phyloP scores from a whole-genome alignment of 2,329 filamentous ascomycete genomes.

The Metarhizium humberi region DNA sequence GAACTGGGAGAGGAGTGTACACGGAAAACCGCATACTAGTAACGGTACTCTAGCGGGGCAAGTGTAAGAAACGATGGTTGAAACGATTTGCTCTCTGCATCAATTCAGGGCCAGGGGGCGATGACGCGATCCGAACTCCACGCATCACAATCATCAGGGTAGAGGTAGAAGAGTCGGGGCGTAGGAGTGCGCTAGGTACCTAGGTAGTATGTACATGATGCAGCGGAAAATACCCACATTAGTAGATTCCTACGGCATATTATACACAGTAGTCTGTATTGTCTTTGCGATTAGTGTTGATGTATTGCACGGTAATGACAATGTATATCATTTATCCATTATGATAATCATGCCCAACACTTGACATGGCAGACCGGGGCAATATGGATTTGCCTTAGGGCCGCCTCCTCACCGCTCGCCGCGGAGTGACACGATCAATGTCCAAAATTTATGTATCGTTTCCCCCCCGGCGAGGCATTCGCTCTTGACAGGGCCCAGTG shows the following conservation, averaged over 20 bases:
- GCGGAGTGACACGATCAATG: no score
- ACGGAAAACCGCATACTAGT: constrained; percentile 41
- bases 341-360: no score
- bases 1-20: constrained; percentile 57
- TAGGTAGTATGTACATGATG: background rate
- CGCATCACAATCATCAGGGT: constrained; percentile 8
- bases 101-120: constrained; percentile 1
- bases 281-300: no score
- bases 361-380: no score
- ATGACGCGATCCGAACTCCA: constrained; percentile 11
- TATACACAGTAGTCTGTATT: background rate
- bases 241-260: background rate
- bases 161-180: background rate
- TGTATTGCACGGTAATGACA: no score
- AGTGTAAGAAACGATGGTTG: constrained; percentile 14
- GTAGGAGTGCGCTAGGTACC: background rate
- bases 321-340: no score
- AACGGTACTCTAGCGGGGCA: constrained; percentile 23
- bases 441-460: no score
- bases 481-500: no score
- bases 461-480: no score
- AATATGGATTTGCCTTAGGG: no score
- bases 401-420: no score
- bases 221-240: background rate
- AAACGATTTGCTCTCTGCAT: background rate